Conservation (phyloP, 345 rosid genomes). For the Acer saccharum region DNA sequence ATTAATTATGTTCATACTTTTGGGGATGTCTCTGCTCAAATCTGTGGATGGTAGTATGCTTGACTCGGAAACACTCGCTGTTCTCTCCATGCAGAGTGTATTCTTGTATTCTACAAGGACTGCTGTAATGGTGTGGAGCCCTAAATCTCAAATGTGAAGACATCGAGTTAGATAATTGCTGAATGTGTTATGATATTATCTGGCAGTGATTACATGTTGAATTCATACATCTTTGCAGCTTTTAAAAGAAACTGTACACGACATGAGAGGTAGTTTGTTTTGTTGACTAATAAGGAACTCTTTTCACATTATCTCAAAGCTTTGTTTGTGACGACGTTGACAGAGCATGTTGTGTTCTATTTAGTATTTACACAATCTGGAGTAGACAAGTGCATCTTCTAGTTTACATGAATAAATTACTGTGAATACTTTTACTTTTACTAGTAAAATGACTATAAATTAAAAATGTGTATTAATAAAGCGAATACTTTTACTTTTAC, state of each 20-base stretch:
- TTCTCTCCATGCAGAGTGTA: too few relatives aligned
- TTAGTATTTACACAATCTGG: not conserved
- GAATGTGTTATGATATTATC: not conserved
- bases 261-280: not conserved
- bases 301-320: not conserved
- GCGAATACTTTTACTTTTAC: not conserved
- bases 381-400: not conserved
- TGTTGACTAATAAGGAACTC: not conserved
- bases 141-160: not conserved
- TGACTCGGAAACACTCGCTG: not conserved
- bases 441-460: too few relatives aligned
- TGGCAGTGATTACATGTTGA: not conserved
- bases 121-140: not conserved
- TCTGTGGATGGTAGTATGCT: not conserved
- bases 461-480: too few relatives aligned
- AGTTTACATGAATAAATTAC: not conserved
- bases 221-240: not conserved
- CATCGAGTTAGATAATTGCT: not conserved
- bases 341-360: not conserved
- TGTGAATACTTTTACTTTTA: too few relatives aligned
- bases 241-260: not conserved
- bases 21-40: not conserved
- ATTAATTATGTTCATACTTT: constrained; percentile 10
- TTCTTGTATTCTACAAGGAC: not conserved
- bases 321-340: not conserved